Evolutionary conservation across 1,284 basidiomycete species (phyloP), one percentile per base, ranked within the genome.

Genomic region (Trichosporon coremiiforme): DNA sequence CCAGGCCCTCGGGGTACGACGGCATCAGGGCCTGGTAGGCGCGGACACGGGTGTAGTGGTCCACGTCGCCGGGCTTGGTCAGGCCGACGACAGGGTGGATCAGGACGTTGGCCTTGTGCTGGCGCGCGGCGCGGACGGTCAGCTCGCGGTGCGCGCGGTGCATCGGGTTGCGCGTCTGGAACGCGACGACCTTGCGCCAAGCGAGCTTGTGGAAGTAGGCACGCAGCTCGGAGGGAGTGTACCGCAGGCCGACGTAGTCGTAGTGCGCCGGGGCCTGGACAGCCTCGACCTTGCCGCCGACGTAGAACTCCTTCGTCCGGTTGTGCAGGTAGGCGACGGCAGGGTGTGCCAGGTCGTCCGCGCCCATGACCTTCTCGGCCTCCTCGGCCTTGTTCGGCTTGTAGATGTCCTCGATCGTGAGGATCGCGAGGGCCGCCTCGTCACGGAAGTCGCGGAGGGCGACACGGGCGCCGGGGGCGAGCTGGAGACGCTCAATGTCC

Each of bases 51-150:
- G 94, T 97, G 85, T 95, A 97, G 85, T 98, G 95, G 83, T 99
- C 96, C 68, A 99, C 94, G 82, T 99, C 96, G 67, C 97, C 96
- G 63, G 95, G 96, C 86, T 98, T 98, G 76, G 96, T 98, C 71
- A 99, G 88, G 69, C 97, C 96, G 71, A 99, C 97, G 67, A 98
- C 96, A 53, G 96, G 96, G 85, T 99, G 96, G 75, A 99, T 94
- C 74, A 99, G 90, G 65, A 99, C 91, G 82, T 99, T 99, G 69
- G 95, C 94, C 84, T 95, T 92, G 71, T 90, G 90, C 83, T 94
- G 91, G 72, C 96, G 92, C 15, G 97, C 95, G 41, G 96, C 97
- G 71, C 95, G 93, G 72, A 99, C 92, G 47, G 97, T 99, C 53
- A 99, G 88, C 84, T 99, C 97, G 72, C 96, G 91, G 84, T 99